A percentile compares a stretch with the other conserved stretches of the same genome.
Evolutionary conservation across 129 eudicot genomes (phyloP).

Genomic region (Daucus carota): DH1_v3.0 NC_030388.2:26747001-26747500

Average conservation of each 20-base stretch:
- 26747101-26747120: no score
- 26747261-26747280: neutral
- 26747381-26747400: conserved; percentile 7
- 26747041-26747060: no score
- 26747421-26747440: neutral
- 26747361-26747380: neutral
- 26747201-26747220: no score
- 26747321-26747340: neutral
- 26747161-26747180: neutral
- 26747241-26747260: neutral
- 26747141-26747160: no score
- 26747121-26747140: no score
- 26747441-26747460: neutral
- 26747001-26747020: no score
- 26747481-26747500: neutral
- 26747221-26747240: no score
- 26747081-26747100: no score
- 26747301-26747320: neutral
- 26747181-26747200: no score
- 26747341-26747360: neutral
- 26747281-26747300: neutral
- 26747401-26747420: neutral
- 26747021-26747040: no score
- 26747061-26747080: no score
- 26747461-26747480: neutral